Percentiles rank a stretch among this genome's conserved stretches.
phyloP scores from a whole-genome alignment of 768 basidiomycete species.

The Podaxis sp. region DNA sequence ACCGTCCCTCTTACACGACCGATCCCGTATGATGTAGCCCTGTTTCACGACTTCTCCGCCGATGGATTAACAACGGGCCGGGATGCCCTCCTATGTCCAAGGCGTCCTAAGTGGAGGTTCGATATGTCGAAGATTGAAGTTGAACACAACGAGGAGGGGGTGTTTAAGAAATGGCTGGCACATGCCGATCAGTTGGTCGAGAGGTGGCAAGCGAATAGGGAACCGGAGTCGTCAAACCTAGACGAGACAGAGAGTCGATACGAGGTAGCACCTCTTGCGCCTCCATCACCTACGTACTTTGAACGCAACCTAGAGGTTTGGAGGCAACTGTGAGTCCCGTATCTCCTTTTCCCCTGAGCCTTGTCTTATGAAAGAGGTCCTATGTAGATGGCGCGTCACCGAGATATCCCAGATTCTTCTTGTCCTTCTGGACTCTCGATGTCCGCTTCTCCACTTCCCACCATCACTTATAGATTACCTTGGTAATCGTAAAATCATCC shows the following conservation, averaged over 20 bases:
- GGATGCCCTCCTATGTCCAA: conserved; percentile 49
- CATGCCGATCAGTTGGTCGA: conserved; percentile 59
- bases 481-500: conserved; percentile 50
- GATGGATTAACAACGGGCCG: conserved; percentile 18
- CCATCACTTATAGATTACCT: conserved; percentile 74
- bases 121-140: conserved; percentile 88
- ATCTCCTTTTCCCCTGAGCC: neutral
- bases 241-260: conserved; percentile 16
- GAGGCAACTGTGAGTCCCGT: conserved; percentile 76
- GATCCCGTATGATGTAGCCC: conserved; percentile 39
- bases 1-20: conserved; percentile 56
- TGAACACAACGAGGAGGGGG: conserved; percentile 85
- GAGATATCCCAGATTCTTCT: conserved; percentile 90
- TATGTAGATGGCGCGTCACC: conserved; percentile 82
- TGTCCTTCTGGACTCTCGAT: conserved; percentile 86
- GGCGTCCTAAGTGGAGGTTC: conserved; percentile 83
- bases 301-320: conserved; percentile 94
- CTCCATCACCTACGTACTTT: conserved; percentile 73
- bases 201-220: conserved; percentile 43
- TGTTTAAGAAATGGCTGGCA: conserved; percentile 77
- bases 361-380: conserved; percentile 16
- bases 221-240: conserved; percentile 13
- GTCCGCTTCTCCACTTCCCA: conserved; percentile 85
- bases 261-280: conserved; percentile 34
- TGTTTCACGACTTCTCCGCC: conserved; percentile 31